phyloP scores from a whole-genome alignment of 768 basidiomycete species.

The Sutorius australiensis region DNA sequence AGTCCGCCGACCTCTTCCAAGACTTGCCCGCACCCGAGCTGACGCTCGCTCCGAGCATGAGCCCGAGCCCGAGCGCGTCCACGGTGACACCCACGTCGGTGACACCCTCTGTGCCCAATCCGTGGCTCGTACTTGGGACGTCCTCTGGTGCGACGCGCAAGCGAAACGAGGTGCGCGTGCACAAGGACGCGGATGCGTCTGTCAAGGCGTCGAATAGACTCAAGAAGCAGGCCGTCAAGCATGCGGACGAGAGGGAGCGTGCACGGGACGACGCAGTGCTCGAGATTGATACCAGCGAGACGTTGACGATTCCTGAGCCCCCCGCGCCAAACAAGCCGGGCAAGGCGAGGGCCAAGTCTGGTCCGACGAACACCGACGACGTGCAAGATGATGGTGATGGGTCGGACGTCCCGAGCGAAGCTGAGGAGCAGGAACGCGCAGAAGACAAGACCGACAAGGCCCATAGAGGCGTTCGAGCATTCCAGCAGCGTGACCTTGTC shows the following conservation, averaged over 20 bases:
- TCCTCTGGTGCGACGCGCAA: conserved; percentile 56
- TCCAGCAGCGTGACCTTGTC: conserved; percentile 89
- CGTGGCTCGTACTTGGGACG: conserved; percentile 63
- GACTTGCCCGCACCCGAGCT: conserved; percentile 20
- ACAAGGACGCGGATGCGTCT: conserved; percentile 56
- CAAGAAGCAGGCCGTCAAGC: conserved; percentile 59
- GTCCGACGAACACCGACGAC: background rate
- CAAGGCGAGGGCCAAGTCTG: background rate
- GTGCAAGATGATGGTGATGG: conserved; percentile 31
- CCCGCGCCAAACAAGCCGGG: background rate
- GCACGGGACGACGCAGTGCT: conserved; percentile 72
- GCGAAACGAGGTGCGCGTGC: conserved; percentile 67
- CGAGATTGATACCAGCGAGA: conserved; percentile 53
- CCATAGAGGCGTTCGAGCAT: conserved; percentile 51
- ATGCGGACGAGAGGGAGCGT: conserved; percentile 52
- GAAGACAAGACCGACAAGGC: conserved; percentile 47
- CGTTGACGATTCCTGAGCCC: conserved; percentile 18
- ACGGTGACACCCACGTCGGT: conserved; percentile 14
- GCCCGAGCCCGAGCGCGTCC: conserved; percentile 7
- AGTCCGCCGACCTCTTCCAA: conserved; percentile 51
- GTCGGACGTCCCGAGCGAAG: conserved; percentile 59
- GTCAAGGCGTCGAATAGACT: conserved; percentile 74
- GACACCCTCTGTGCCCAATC: conserved; percentile 46
- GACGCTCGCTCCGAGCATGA: background rate
- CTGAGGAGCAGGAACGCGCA: conserved; percentile 62